Percentiles rank a stretch among this genome's conserved stretches.
phyloP scores from a whole-genome alignment of 306 rosid genomes.

The Ochetophila trinervis region DNA sequence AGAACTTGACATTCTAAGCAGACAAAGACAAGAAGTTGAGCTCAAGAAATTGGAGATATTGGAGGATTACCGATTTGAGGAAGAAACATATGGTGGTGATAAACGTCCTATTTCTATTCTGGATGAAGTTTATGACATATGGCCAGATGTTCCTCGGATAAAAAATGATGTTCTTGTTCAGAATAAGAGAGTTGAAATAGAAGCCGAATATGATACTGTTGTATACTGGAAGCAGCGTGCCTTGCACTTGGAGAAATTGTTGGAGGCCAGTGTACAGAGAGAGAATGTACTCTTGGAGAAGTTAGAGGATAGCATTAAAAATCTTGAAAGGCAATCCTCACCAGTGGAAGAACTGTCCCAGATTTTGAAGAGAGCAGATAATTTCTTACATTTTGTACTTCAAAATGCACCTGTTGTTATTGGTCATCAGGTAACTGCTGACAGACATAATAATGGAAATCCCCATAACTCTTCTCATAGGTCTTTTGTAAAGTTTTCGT shows the following conservation, averaged over 20 bases:
- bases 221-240: constrained; percentile 84
- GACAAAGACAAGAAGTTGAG: constrained; percentile 76
- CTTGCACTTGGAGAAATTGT: constrained; percentile 49
- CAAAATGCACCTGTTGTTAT: constrained; percentile 98
- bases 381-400: constrained; percentile 87
- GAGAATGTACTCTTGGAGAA: constrained; percentile 67
- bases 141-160: constrained; percentile 61
- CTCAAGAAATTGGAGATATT: constrained; percentile 80
- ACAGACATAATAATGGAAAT: background rate
- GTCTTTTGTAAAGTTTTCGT: background rate
- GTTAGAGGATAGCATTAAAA: constrained; percentile 67
- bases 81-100: constrained; percentile 61
- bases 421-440: constrained; percentile 82
- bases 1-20: constrained; percentile 78
- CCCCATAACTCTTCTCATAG: background rate
- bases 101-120: constrained; percentile 84
- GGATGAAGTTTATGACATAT: constrained; percentile 78
- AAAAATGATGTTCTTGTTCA: constrained; percentile 61
- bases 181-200: constrained; percentile 67
- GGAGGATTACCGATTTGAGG: constrained; percentile 72
- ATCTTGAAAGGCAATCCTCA: constrained; percentile 69
- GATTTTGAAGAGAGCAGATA: constrained; percentile 82
- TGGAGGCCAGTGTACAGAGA: constrained; percentile 69
- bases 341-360: constrained; percentile 91
- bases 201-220: constrained; percentile 72